Conservation (phyloP, 2,329 filamentous ascomycete species). For the Amesomyces nigricolor region DNA sequence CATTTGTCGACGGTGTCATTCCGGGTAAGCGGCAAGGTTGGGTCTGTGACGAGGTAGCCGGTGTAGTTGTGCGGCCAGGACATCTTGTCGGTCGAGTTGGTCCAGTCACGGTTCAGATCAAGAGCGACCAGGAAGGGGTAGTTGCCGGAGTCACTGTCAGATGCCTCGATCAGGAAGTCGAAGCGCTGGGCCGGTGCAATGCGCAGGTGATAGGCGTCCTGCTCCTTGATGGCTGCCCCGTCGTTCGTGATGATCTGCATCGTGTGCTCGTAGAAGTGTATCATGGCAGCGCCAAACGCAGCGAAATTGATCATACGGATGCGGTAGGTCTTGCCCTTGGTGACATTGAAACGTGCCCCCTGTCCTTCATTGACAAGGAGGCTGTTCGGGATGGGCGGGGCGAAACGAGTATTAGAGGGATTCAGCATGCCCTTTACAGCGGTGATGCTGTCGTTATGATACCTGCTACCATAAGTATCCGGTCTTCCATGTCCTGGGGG, state of each 20-base stretch:
- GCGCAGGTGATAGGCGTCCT: slow-evolving; percentile 36
- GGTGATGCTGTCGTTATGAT: slow-evolving; percentile 36
- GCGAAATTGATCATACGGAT: slow-evolving; percentile 43
- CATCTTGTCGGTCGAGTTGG: slow-evolving; percentile 23
- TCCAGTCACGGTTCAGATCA: slow-evolving; percentile 41
- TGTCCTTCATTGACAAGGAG: slow-evolving; percentile 41
- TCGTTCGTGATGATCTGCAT: slow-evolving; percentile 45
- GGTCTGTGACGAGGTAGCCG: slow-evolving; percentile 39
- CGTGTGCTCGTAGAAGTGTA: slow-evolving; percentile 40
- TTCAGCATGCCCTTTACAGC: slow-evolving; percentile 38
- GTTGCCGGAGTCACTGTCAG: slow-evolving; percentile 34
- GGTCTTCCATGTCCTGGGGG: not conserved
- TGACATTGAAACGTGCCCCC: slow-evolving; percentile 33
- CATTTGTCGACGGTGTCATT: slow-evolving; percentile 33
- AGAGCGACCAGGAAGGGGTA: slow-evolving; percentile 40
- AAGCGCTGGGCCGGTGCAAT: slow-evolving; percentile 42
- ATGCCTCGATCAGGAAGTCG: slow-evolving; percentile 37
- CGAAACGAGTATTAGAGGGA: slow-evolving; percentile 36
- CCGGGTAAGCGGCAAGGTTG: slow-evolving; percentile 24
- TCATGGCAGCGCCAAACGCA: slow-evolving; percentile 38
- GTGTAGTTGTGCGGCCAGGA: slow-evolving; percentile 39
- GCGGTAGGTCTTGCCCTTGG: slow-evolving; percentile 42
- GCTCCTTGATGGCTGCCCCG: slow-evolving; percentile 35
- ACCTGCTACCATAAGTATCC: slow-evolving; percentile 30
- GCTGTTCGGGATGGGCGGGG: slow-evolving; percentile 38